Evolutionary conservation across 768 basidiomycete species (phyloP), one percentile per base, ranked within the genome.

Genomic region (Albatrellus ellisii): DNA sequence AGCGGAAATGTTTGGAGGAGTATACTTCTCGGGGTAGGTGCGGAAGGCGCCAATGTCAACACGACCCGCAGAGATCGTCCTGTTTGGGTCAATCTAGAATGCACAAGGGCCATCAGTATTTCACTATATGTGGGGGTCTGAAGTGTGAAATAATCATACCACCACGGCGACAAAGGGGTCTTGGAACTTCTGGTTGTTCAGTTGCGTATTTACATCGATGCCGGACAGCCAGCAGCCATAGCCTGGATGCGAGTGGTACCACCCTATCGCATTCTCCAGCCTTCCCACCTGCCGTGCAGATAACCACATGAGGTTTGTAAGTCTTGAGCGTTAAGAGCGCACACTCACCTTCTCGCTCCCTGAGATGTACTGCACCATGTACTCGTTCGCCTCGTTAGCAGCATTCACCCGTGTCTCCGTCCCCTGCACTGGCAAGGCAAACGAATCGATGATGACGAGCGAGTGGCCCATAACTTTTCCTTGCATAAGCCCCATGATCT

Each of bases 401-500:
- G 95, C 94, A 56, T 95, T 98, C 34, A 99, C 94, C 40, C 94
- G 80, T 33, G 95, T 98, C 61, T 98, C 95, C 0, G 95, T 99
- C 11, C 95, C 95, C 59, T 95, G 88, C 2, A 98, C 94, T 1
- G 95, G 95, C 3, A 99, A 68, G 4, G 95, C 92, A 50, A 97
- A 98, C 9, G 89, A 90, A 61, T 99, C 95, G 76, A 95, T 81
- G 56, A 99, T 79, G 11, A 86, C 79, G 27, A 85, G 64, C 1
- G 80, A 68, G 47, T 78, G 79, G 2, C 75, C 82, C 7, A 86
- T 64, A 27, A 95, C 81, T 62, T 95, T 94, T 43, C 92, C 92
- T 61, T 95, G 92, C 91, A 99, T 95, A 25, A 98, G 73, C 8
- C 94, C 94, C 94, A 99, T 99, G 56, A 99, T 95, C 63, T 99